Evolutionary conservation across 805 yeast species (phyloP).

Genomic region (Wickerhamiella hasegawae): DNA sequence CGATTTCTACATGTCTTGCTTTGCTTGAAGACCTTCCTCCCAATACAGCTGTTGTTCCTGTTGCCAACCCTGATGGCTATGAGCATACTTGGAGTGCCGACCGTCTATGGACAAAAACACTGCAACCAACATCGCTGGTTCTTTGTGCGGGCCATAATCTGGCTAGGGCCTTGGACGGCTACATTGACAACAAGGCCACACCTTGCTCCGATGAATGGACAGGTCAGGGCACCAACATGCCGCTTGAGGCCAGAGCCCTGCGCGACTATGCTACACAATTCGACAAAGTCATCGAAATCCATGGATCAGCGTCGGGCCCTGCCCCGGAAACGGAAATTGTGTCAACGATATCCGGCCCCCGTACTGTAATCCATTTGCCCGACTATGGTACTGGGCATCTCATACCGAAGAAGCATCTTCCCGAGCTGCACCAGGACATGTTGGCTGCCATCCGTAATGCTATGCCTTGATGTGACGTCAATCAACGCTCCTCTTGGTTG

Average conservation of each 20-base stretch:
- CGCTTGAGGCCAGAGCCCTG: constrained; percentile 32
- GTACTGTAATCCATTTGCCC: constrained; percentile 1
- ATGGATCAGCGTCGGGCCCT: constrained; percentile 1
- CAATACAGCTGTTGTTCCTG: constrained; percentile 67
- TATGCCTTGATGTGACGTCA: too few relatives aligned
- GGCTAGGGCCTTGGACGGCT: constrained; percentile 65
- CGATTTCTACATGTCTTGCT: constrained; percentile 46
- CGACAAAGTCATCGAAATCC: not conserved
- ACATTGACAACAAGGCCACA: constrained; percentile 53
- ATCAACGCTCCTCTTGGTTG: too few relatives aligned
- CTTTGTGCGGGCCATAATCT: constrained; percentile 72
- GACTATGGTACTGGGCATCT: constrained; percentile 5
- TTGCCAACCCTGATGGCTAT: constrained; percentile 84
- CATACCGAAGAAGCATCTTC: constrained; percentile 1
- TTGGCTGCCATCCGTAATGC: not conserved
- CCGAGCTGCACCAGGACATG: not conserved
- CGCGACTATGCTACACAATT: constrained; percentile 2
- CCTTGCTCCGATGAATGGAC: constrained; percentile 77
- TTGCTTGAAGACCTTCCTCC: not conserved
- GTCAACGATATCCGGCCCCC: not conserved
- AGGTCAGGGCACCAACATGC: constrained; percentile 60
- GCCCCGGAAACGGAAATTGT: not conserved
- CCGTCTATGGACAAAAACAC: constrained; percentile 76
- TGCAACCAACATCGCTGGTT: constrained; percentile 55
- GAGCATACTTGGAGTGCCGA: constrained; percentile 66